Evolutionary conservation across 2,329 filamentous ascomycete species (phyloP), one percentile per base, ranked within the genome.

Genomic region (Polytolypa hystricis): DNA sequence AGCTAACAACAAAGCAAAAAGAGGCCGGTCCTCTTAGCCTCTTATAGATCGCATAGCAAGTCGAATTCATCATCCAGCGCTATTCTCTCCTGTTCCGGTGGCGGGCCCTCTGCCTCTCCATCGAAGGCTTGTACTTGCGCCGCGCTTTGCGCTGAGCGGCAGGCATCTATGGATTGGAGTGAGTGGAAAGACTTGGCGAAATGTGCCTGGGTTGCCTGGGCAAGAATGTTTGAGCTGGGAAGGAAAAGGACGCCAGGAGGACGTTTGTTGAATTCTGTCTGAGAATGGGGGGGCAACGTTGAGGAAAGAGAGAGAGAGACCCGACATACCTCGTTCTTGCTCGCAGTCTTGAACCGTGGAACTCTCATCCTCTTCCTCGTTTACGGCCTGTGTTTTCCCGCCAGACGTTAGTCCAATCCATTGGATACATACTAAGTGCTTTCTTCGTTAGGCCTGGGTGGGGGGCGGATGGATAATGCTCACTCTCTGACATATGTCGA

Each of bases 401-500:
- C 16, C 4, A 34, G 15, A 9, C 9, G 15, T 21, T 33, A 10
- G 12, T 30, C 16, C 12, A 14, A 15, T 8, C 10, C 8, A 7
- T 30, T 30, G 9, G 3, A 30, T n/a, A 7, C 12, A 15, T 4
- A 3, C 27, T 30, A 5, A 8, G n/a, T 9, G 7, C n/a, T 10
- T n/a, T n/a, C n/a, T n/a, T n/a, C n/a, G n/a, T n/a, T n/a, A n/a
- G n/a, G n/a, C n/a, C n/a, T n/a, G n/a, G n/a, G n/a, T n/a, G n/a
- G n/a, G n/a, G n/a, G 12, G 16, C 15, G 16, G 11, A 33, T 10
- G 11, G 7, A 32, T 9, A 21, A 21, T 6, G 9, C 8, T 16
- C 25, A 50, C 48, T 30, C 25, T 28, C 25, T 51, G 47, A 18
- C 48, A 51, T 11, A 26, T 30, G 12, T 49, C 39, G 32, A 51